A percentile compares a stretch with the other conserved stretches of the same genome.
Evolutionary conservation across 2,329 filamentous ascomycete species (phyloP).

Genomic region (Didymella arachidicola): DNA sequence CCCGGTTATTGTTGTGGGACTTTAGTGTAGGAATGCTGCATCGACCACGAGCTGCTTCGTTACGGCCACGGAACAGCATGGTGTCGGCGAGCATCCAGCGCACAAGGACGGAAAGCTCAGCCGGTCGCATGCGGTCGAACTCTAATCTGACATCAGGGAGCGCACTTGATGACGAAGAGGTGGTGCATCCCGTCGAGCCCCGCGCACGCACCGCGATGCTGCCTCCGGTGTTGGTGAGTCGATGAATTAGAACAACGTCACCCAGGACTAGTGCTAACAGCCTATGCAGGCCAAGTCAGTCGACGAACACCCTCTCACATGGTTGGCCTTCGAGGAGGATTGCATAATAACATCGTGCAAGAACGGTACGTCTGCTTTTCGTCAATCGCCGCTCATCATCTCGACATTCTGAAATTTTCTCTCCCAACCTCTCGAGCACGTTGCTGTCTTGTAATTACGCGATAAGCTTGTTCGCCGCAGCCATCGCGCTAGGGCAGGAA

Average conservation of each 20-base stretch:
- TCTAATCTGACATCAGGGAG: constrained; percentile 67
- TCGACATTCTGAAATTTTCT: constrained; percentile 13
- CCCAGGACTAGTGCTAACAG: constrained; percentile 8
- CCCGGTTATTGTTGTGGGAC: constrained; percentile 91
- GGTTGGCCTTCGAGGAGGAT: constrained; percentile 92
- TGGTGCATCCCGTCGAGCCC: constrained; percentile 85
- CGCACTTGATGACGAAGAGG: constrained; percentile 66
- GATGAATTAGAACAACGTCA: constrained; percentile 13
- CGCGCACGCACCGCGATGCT: constrained; percentile 82
- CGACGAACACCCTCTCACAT: constrained; percentile 85
- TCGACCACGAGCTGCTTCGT: constrained; percentile 76
- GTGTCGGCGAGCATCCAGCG: constrained; percentile 56
- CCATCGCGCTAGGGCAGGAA: constrained; percentile 21
- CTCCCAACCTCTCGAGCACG: constrained; percentile 17
- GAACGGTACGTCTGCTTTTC: constrained; percentile 69
- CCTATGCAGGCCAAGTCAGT: constrained; percentile 74
- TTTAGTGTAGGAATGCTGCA: constrained; percentile 97
- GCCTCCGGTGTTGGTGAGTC: constrained; percentile 83
- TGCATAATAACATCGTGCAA: constrained; percentile 92
- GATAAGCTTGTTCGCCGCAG: constrained; percentile 19
- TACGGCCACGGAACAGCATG: constrained; percentile 64
- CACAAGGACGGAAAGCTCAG: constrained; percentile 68
- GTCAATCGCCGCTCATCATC: constrained; percentile 9
- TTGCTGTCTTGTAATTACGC: constrained; percentile 12
- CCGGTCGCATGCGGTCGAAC: constrained; percentile 72